Conservation (phyloP, 2,329 filamentous ascomycete species). For the Metarhizium brunneum region DNA sequence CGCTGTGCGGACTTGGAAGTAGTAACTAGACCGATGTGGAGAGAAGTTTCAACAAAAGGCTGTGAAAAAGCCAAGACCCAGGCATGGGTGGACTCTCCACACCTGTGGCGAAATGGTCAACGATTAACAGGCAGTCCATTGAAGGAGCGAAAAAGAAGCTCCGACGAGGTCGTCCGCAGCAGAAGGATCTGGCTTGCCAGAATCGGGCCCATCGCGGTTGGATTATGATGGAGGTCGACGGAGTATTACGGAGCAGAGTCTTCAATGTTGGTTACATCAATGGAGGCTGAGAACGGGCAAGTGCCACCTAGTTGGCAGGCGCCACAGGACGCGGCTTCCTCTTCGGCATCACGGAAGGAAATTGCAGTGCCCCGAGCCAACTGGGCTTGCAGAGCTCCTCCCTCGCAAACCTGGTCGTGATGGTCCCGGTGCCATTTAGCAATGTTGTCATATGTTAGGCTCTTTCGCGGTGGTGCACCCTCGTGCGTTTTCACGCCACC, state of each 20-base stretch:
- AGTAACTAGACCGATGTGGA: too few species aligned
- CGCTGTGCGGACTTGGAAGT: too few species aligned
- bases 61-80: too few species aligned
- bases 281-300: background rate
- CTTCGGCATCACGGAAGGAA: background rate
- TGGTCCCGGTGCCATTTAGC: too few species aligned
- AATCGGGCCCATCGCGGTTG: background rate
- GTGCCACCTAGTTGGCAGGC: background rate
- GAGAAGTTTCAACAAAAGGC: too few species aligned
- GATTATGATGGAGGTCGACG: background rate
- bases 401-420: too few species aligned
- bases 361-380: background rate
- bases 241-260: background rate
- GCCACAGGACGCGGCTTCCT: background rate
- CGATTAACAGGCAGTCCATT: too few species aligned
- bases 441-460: background rate
- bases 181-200: background rate
- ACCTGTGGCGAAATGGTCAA: too few species aligned
- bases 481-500: background rate
- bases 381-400: background rate
- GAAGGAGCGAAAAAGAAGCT: too few species aligned
- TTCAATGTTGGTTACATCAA: background rate
- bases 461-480: background rate
- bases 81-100: too few species aligned
- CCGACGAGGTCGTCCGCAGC: background rate